Conservation (phyloP, 495 filamentous ascomycete genomes). For the Tuber indicum region DNA sequence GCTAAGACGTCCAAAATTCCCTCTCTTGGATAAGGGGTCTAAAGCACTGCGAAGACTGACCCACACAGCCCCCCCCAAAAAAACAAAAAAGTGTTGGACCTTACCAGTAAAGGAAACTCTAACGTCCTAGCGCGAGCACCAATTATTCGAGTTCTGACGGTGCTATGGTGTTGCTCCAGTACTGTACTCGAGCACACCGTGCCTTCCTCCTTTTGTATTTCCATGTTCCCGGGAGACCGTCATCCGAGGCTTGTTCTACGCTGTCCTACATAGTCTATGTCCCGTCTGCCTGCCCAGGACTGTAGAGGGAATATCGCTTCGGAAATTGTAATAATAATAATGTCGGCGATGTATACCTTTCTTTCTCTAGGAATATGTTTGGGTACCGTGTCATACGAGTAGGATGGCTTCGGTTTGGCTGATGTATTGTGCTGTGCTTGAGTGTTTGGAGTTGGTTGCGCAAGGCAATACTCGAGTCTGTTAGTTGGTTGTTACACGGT, state of each 20-base stretch:
- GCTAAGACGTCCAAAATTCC: no score
- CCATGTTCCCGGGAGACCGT: slow-evolving; percentile 17
- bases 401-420: neutral
- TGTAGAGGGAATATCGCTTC: neutral
- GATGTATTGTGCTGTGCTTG: neutral
- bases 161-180: neutral
- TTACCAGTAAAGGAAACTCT: no score
- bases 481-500: neutral
- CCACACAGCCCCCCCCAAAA: no score
- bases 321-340: slow-evolving; percentile 5
- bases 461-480: neutral
- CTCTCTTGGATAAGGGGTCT: no score
- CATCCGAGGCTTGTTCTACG: slow-evolving; percentile 13
- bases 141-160: no score
- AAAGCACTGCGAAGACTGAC: no score
- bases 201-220: slow-evolving; percentile 7
- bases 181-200: neutral
- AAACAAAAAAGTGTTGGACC: no score
- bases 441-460: neutral
- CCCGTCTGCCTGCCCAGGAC: neutral
- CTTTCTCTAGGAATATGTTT: neutral
- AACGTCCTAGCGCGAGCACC: no score
- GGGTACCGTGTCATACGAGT: neutral
- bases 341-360: neutral
- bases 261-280: neutral